Conservation (phyloP, 192 early-diverging fungal genomes). For the Rhizophagus sp. region DNA sequence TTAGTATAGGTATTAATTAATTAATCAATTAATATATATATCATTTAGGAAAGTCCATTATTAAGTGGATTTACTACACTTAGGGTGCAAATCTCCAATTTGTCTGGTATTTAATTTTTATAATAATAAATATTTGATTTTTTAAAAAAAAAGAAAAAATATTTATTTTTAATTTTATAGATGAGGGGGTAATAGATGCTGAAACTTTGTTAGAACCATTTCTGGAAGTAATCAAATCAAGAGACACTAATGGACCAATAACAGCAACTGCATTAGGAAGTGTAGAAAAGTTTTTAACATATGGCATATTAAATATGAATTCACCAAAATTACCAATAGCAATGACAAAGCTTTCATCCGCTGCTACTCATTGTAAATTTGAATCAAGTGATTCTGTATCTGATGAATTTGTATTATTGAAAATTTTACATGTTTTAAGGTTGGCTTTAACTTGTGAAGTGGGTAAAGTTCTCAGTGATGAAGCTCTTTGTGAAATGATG, state of each 20-base stretch:
- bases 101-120: conserved; percentile 42
- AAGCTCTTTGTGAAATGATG: conserved; percentile 95
- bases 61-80: conserved; percentile 71
- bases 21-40: background rate
- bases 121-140: background rate
- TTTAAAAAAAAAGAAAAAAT: background rate
- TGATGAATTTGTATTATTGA: conserved; percentile 91
- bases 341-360: conserved; percentile 70
- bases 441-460: conserved; percentile 74
- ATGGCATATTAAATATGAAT: conserved; percentile 68
- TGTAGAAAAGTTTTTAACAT: conserved; percentile 87
- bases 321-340: conserved; percentile 70
- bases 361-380: conserved; percentile 95
- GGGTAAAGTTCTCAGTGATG: conserved; percentile 76
- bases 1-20: background rate
- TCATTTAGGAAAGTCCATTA: conserved; percentile 61
- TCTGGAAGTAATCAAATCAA: conserved; percentile 87
- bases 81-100: conserved; percentile 54
- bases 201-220: conserved; percentile 83
- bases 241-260: conserved; percentile 94
- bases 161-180: conserved; percentile 36
- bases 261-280: conserved; percentile 87
- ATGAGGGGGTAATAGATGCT: conserved; percentile 64
- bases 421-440: conserved; percentile 83
- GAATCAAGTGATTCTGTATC: conserved; percentile 91